A percentile compares a stretch with the other conserved stretches of the same genome.
These are phyloP conservation scores for Penicillium verrucosum DNA, from an alignment of 2,329 filamentous ascomycete species.

Conservation along the genomic window DNA sequence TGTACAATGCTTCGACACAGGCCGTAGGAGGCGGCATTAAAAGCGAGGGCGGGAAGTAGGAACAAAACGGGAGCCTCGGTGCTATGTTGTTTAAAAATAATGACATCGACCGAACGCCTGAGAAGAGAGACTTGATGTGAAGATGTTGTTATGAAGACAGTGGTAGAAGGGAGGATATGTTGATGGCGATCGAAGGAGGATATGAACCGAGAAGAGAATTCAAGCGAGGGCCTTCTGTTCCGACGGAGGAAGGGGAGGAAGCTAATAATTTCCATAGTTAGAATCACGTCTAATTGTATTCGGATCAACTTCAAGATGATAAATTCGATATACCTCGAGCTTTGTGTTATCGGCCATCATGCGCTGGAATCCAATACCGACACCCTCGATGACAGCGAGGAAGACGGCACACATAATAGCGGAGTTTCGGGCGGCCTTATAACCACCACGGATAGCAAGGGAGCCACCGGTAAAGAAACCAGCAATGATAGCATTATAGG, in stretches of 20 bases:
- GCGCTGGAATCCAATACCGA: conserved; percentile 91
- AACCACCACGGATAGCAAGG: conserved; percentile 85
- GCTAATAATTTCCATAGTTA: conserved; percentile 13
- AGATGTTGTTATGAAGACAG: conserved; percentile 23
- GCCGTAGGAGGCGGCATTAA: conserved; percentile 27
- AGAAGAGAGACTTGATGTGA: conserved; percentile 39
- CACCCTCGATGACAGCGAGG: conserved; percentile 93
- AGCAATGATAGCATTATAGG: conserved; percentile 95
- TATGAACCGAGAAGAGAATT: conserved; percentile 16
- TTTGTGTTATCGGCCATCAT: conserved; percentile 89
- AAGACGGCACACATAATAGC: conserved; percentile 95
- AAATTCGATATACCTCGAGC: conserved; percentile 53
- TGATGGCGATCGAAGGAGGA: conserved; percentile 1
- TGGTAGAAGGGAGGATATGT: conserved; percentile 16
- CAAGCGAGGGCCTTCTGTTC: conserved; percentile 38
- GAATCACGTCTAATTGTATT: neutral
- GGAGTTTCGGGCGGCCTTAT: conserved; percentile 87
- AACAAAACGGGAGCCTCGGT: conserved; percentile 31
- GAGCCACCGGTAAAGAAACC: conserved; percentile 96
- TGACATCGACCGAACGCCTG: conserved; percentile 39
- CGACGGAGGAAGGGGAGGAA: conserved; percentile 37
- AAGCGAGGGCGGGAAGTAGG: conserved; percentile 22
- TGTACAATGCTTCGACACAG: conserved; percentile 27
- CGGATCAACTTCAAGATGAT: no score
- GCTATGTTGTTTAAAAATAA: conserved; percentile 35